phyloP scores from a whole-genome alignment of 352 stramenopile genomes.

The Globisporangium uncinulatum region DNA sequence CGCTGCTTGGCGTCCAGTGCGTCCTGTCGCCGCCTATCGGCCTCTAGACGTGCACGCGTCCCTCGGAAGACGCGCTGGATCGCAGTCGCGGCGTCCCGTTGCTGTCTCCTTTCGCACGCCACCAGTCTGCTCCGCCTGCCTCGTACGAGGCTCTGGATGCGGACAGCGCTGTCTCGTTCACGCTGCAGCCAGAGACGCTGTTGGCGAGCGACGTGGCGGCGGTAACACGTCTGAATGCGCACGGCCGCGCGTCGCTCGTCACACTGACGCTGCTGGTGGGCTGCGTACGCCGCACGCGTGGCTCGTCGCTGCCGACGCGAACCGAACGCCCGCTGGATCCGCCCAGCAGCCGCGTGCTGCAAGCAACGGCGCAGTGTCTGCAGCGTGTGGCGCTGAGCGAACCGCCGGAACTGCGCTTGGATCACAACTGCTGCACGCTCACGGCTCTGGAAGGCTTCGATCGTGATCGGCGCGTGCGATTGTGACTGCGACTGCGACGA shows the following conservation, averaged over 20 bases:
- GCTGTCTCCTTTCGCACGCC: conserved; percentile 4
- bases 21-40: conserved; percentile 11
- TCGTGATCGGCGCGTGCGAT: conserved; percentile 16
- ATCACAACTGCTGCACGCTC: conserved; percentile 27
- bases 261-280: conserved; percentile 17
- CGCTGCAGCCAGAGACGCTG: conserved; percentile 6
- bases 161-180: conserved; percentile 21
- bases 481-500: too few relatives aligned
- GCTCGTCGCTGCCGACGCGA: conserved; percentile 27
- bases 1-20: conserved; percentile 11
- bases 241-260: conserved; percentile 16
- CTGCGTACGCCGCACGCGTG: conserved; percentile 25
- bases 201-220: conserved; percentile 21
- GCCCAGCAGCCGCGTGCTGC: conserved; percentile 19
- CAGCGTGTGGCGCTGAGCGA: conserved; percentile 33
- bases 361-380: conserved; percentile 11
- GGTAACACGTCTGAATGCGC: conserved; percentile 28
- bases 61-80: conserved; percentile 38
- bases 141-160: conserved; percentile 35
- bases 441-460: conserved; percentile 21
- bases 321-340: conserved; percentile 33
- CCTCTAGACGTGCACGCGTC: conserved; percentile 13
- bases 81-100: conserved; percentile 18
- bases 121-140: conserved; percentile 13
- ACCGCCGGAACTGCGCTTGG: conserved; percentile 38